These are phyloP conservation scores for Cyberlindnera sargentensis DNA, from an alignment of 805 yeast genomes.

Conservation along the genomic window DNA sequence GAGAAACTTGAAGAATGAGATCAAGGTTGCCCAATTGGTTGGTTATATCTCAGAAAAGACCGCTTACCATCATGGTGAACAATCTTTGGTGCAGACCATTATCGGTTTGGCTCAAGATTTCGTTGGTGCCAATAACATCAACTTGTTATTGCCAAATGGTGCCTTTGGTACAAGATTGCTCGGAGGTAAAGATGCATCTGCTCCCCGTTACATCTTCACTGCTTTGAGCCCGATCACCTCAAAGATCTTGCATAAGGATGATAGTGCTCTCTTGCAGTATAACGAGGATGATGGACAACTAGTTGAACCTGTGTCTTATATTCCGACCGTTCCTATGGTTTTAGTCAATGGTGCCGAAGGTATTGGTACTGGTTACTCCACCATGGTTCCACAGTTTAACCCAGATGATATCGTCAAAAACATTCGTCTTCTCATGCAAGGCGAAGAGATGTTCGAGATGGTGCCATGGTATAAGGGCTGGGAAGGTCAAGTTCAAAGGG, in stretches of 20 bases:
- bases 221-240: constrained; percentile 72
- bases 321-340: constrained; percentile 93
- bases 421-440: constrained; percentile 63
- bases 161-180: constrained; percentile 92
- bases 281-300: constrained; percentile 89
- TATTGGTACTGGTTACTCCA: constrained; percentile 99
- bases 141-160: constrained; percentile 84
- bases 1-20: constrained; percentile 66
- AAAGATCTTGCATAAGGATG: constrained; percentile 69
- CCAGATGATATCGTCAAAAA: constrained; percentile 79
- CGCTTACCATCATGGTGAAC: constrained; percentile 94
- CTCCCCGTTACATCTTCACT: constrained; percentile 93
- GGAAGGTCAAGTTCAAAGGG: constrained; percentile 72
- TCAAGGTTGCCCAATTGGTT: constrained; percentile 85
- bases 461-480: constrained; percentile 95
- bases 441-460: constrained; percentile 65
- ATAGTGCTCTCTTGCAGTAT: constrained; percentile 70
- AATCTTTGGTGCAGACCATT: constrained; percentile 80
- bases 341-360: constrained; percentile 96
- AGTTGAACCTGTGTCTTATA: constrained; percentile 93
- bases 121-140: constrained; percentile 86
- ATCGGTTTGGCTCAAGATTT: constrained; percentile 93
- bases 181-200: constrained; percentile 99
- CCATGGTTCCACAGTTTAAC: constrained; percentile 84
- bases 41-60: constrained; percentile 87